These are phyloP conservation scores for Nowakowskiella sp. DNA, from an alignment of 192 early-diverging fungal genomes.

Conservation along the genomic window DNA sequence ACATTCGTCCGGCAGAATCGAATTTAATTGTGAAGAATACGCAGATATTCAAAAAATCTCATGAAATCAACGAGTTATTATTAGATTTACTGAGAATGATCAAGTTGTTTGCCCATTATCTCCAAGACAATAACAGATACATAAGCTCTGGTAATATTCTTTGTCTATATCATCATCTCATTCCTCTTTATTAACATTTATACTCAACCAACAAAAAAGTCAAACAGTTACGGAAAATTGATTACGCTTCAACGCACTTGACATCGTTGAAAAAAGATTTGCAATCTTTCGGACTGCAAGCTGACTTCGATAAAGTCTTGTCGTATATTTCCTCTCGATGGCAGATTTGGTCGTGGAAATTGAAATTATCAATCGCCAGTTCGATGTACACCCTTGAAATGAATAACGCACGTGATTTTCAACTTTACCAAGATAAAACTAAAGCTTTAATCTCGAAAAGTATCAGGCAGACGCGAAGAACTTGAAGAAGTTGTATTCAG, in stretches of 20 bases:
- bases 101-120: constrained; percentile 23
- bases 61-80: constrained; percentile 29
- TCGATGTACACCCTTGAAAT: constrained; percentile 3
- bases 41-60: constrained; percentile 25
- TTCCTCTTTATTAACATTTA: neutral
- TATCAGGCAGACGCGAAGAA: no score
- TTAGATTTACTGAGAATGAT: constrained; percentile 34
- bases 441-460: no score
- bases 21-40: no score
- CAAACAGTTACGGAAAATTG: constrained; percentile 37
- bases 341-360: constrained; percentile 42
- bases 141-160: constrained; percentile 23
- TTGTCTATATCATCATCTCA: neutral
- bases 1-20: no score
- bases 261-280: constrained; percentile 41
- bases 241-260: constrained; percentile 40
- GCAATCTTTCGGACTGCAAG: constrained; percentile 27
- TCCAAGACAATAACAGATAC: constrained; percentile 41
- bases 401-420: no score
- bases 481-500: no score
- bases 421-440: no score
- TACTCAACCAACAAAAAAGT: constrained; percentile 12
- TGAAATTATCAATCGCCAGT: constrained; percentile 24
- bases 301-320: constrained; percentile 32
- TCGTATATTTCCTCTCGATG: constrained; percentile 30